Evolutionary conservation across 768 basidiomycete genomes (phyloP).

Genomic region (Xerocomellus intermedius): DNA sequence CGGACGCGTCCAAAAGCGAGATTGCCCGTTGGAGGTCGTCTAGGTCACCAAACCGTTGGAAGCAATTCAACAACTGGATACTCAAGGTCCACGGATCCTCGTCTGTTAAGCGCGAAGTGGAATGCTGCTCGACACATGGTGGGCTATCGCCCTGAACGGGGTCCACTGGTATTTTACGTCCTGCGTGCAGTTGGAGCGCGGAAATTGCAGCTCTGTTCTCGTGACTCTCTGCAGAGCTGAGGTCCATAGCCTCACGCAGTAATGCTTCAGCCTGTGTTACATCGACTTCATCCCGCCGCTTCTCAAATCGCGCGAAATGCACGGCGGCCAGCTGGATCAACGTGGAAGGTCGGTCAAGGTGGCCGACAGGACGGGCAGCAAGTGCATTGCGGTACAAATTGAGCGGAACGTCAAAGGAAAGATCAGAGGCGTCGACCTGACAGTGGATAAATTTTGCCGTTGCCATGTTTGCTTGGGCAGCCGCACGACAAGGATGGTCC

Average conservation of each 20-base stretch:
- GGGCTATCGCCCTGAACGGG: background rate
- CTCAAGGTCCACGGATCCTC: background rate
- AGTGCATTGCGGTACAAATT: background rate
- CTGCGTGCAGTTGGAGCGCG: background rate
- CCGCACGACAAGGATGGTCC: conserved; percentile 7
- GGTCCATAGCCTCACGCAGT: background rate
- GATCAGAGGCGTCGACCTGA: background rate
- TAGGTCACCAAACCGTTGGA: background rate
- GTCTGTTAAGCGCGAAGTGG: background rate
- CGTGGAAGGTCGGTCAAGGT: background rate
- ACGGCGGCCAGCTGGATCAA: background rate
- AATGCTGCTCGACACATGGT: background rate
- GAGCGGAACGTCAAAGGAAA: background rate
- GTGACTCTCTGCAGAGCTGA: background rate
- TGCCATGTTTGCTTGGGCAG: conserved; percentile 4
- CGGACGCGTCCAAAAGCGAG: background rate
- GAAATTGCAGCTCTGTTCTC: background rate
- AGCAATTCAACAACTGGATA: background rate
- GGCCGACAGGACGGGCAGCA: background rate
- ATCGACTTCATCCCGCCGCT: background rate
- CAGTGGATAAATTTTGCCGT: background rate
- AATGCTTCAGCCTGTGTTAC: background rate
- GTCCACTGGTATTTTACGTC: background rate
- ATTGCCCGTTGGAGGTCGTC: conserved; percentile 4
- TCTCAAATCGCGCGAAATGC: background rate